Evolutionary conservation across 2,329 filamentous ascomycete species (phyloP).

Genomic region (Fusarium haematococcum): DNA sequence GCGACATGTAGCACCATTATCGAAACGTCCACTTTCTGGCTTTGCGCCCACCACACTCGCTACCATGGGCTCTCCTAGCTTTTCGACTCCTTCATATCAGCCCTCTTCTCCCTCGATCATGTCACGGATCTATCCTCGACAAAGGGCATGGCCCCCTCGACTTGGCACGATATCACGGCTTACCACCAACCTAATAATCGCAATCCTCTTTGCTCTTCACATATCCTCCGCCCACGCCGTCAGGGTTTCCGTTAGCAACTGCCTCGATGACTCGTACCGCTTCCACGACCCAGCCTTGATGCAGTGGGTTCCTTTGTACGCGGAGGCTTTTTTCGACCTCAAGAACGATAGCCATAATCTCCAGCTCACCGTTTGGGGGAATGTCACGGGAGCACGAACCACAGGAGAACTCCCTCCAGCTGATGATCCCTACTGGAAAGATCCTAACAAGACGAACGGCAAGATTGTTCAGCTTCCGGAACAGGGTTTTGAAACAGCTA

Average conservation of each 20-base stretch:
- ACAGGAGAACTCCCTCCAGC: slow-evolving; percentile 69
- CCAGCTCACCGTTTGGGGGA: slow-evolving; percentile 86
- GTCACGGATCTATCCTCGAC: slow-evolving; percentile 18
- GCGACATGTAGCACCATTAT: slow-evolving; percentile 40
- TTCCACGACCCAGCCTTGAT: slow-evolving; percentile 69
- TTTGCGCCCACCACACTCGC: slow-evolving; percentile 34
- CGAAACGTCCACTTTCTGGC: slow-evolving; percentile 30
- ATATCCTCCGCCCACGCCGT: slow-evolving; percentile 67
- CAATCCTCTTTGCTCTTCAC: slow-evolving; percentile 53
- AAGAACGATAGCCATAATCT: slow-evolving; percentile 71
- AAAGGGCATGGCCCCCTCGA: slow-evolving; percentile 31
- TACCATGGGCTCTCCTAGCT: slow-evolving; percentile 19
- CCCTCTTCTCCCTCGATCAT: slow-evolving; percentile 27
- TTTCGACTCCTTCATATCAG: slow-evolving; percentile 14
- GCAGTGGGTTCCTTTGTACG: slow-evolving; percentile 82
- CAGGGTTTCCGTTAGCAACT: slow-evolving; percentile 85
- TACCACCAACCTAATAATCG: slow-evolving; percentile 48
- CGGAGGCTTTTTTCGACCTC: slow-evolving; percentile 80
- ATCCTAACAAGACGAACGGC: slow-evolving; percentile 71
- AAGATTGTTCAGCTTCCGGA: slow-evolving; percentile 80
- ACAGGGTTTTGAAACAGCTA: slow-evolving; percentile 66
- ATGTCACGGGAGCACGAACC: slow-evolving; percentile 81
- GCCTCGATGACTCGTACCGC: slow-evolving; percentile 73
- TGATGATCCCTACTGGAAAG: slow-evolving; percentile 69
- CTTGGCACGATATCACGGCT: slow-evolving; percentile 28